Conservation (phyloP, 129 eudicot species). For the Oenanthe sinensis region DNA sequence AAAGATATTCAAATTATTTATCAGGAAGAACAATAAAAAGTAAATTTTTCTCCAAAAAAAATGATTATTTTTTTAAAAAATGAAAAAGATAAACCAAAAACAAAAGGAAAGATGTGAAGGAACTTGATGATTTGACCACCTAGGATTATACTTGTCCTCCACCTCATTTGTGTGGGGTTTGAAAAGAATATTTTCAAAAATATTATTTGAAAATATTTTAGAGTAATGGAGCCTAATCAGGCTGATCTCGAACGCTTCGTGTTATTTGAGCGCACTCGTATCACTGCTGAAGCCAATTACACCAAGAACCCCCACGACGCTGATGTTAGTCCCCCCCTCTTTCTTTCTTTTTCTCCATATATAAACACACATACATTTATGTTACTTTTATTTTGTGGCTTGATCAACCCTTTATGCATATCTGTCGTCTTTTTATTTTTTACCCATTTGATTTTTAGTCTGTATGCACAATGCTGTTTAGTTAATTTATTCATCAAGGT, state of each 20-base stretch:
- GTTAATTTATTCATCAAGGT: not conserved
- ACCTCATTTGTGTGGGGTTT: not conserved
- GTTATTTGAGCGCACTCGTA: conserved; percentile 64
- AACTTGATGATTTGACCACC: too few relatives aligned
- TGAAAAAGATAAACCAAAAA: too few relatives aligned
- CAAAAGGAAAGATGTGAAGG: too few relatives aligned
- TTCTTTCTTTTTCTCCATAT: not conserved
- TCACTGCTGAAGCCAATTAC: conserved; percentile 57
- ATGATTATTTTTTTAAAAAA: too few relatives aligned
- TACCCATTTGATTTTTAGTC: not conserved
- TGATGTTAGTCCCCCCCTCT: conserved; percentile 25
- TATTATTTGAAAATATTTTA: too few relatives aligned
- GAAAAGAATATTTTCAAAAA: too few relatives aligned
- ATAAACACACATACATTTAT: not conserved
- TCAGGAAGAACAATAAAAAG: too few relatives aligned
- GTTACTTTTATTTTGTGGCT: not conserved
- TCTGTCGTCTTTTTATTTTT: not conserved
- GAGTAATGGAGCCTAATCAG: conserved; percentile 27
- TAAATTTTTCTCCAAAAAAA: too few relatives aligned
- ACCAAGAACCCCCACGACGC: conserved; percentile 58
- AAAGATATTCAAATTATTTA: too few relatives aligned
- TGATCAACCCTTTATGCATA: not conserved
- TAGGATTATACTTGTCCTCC: not conserved
- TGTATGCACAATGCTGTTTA: not conserved
- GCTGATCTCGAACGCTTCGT: conserved; percentile 49